These are phyloP conservation scores for Erysimum cheiranthoides DNA, from an alignment of 345 rosid genomes.

Conservation along the genomic window DNA sequence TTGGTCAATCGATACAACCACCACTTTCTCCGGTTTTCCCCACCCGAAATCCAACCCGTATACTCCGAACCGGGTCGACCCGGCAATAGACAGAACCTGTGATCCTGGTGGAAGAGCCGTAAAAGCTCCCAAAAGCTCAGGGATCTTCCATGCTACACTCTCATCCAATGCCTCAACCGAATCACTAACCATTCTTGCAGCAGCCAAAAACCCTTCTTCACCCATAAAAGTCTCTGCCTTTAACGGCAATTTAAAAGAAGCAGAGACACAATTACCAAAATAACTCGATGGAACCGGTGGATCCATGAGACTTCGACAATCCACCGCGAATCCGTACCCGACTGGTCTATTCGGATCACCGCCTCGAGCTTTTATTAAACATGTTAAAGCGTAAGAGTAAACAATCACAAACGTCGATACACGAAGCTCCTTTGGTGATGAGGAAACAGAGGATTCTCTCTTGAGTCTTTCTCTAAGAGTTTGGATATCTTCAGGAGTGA, in stretches of 20 bases:
- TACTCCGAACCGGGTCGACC: constrained; percentile 36
- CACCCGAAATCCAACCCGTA: constrained; percentile 38
- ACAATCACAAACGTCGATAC: constrained; percentile 49
- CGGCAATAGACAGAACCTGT: constrained; percentile 17
- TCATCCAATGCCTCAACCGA: constrained; percentile 26
- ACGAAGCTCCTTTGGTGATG: constrained; percentile 13
- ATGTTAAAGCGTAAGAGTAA: constrained; percentile 35
- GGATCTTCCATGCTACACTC: constrained; percentile 7
- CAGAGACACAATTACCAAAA: constrained; percentile 47
- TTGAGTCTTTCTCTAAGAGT: neutral
- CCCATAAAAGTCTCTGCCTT: constrained; percentile 4
- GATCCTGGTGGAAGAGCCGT: neutral
- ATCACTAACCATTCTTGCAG: constrained; percentile 26
- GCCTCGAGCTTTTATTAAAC: constrained; percentile 41
- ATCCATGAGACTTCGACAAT: constrained; percentile 41
- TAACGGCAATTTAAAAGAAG: accelerated
- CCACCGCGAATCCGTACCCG: constrained; percentile 25
- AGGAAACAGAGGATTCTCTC: neutral
- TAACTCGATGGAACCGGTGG: constrained; percentile 48
- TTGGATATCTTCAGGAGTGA: constrained; percentile 11
- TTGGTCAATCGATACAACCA: constrained; percentile 21
- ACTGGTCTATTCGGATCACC: constrained; percentile 24
- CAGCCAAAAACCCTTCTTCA: neutral
- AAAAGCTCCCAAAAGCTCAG: neutral
- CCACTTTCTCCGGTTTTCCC: constrained; percentile 29